These are phyloP conservation scores for Xylaria flabelliformis DNA, from an alignment of 495 filamentous ascomycete species.

Conservation along the genomic window DNA sequence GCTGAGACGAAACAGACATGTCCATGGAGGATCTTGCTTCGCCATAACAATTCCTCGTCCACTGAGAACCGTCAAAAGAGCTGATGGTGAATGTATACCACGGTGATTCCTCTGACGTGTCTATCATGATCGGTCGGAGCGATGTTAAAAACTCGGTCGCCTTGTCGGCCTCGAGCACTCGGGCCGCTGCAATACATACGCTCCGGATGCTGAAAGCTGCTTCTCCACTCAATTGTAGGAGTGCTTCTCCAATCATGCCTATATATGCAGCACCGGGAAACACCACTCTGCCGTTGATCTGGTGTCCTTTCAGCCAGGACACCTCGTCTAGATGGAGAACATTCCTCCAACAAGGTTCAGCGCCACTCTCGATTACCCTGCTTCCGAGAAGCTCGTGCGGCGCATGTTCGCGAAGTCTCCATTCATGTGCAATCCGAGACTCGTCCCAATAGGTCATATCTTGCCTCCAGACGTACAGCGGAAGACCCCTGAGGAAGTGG, in stretches of 20 bases:
- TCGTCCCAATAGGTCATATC: conserved; percentile 43
- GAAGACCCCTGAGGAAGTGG: conserved; percentile 40
- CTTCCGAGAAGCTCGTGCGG: conserved; percentile 25
- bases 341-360: conserved; percentile 14
- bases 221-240: conserved; percentile 47
- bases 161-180: conserved; percentile 29
- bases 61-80: neutral
- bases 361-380: neutral
- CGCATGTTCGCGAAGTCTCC: conserved; percentile 37
- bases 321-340: conserved; percentile 37
- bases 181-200: conserved; percentile 33
- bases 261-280: conserved; percentile 56
- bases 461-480: conserved; percentile 51
- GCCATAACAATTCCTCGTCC: neutral
- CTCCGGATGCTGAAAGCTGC: conserved; percentile 32
- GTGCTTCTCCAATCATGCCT: conserved; percentile 54
- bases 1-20: conserved; percentile 40
- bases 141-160: conserved; percentile 50
- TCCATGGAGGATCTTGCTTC: conserved; percentile 37
- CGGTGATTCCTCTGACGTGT: conserved; percentile 33
- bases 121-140: conserved; percentile 48
- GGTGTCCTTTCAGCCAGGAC: conserved; percentile 56
- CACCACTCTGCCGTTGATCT: conserved; percentile 44
- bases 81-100: conserved; percentile 14
- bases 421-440: conserved; percentile 37